These are phyloP conservation scores for Teratosphaeria gauchensis DNA, from an alignment of 2,329 filamentous ascomycete genomes.

Conservation along the genomic window DNA sequence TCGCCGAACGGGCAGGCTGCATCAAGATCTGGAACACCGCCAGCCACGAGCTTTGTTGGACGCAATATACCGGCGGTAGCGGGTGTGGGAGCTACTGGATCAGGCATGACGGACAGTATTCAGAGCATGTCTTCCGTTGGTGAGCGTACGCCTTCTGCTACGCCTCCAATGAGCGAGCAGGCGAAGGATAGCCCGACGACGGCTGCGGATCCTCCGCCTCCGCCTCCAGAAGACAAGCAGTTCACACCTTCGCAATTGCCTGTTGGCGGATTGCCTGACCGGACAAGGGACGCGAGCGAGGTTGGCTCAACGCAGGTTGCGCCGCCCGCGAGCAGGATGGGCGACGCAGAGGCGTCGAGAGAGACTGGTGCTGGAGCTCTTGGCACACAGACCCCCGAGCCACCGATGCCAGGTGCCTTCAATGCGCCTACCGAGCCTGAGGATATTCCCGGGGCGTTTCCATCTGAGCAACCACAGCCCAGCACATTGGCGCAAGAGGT, in stretches of 20 bases:
- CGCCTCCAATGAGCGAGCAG: slow-evolving; percentile 46
- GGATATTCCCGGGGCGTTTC: slow-evolving; percentile 41
- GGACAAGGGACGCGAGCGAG: slow-evolving; percentile 13
- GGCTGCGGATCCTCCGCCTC: slow-evolving; percentile 50
- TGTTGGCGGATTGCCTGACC: slow-evolving; percentile 50
- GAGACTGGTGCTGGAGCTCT: slow-evolving; percentile 11
- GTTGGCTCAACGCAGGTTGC: slow-evolving; percentile 48
- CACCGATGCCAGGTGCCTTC: slow-evolving; percentile 26
- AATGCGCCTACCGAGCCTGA: slow-evolving; percentile 3
- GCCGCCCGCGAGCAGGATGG: slow-evolving; percentile 24
- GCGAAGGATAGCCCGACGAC: slow-evolving; percentile 45
- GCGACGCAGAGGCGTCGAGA: slow-evolving; percentile 16
- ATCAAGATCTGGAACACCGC: slow-evolving; percentile 20
- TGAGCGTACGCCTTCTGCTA: slow-evolving; percentile 50
- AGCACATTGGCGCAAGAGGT: slow-evolving; percentile 23
- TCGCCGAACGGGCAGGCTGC: slow-evolving; percentile 17
- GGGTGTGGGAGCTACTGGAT: slow-evolving; percentile 2
- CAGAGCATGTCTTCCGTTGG: slow-evolving; percentile 18
- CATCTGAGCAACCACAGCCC: slow-evolving; percentile 45
- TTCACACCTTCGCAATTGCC: slow-evolving; percentile 69
- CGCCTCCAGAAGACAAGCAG: slow-evolving; percentile 64
- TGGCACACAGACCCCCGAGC: neutral
- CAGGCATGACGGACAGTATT: slow-evolving; percentile 20
- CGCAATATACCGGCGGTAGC: slow-evolving; percentile 9
- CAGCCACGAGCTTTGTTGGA: slow-evolving; percentile 22